Percentiles rank a stretch among this genome's conserved stretches.
phyloP scores from a whole-genome alignment of 371 early-diverging fungal species.

The Blakeslea trispora region DNA sequence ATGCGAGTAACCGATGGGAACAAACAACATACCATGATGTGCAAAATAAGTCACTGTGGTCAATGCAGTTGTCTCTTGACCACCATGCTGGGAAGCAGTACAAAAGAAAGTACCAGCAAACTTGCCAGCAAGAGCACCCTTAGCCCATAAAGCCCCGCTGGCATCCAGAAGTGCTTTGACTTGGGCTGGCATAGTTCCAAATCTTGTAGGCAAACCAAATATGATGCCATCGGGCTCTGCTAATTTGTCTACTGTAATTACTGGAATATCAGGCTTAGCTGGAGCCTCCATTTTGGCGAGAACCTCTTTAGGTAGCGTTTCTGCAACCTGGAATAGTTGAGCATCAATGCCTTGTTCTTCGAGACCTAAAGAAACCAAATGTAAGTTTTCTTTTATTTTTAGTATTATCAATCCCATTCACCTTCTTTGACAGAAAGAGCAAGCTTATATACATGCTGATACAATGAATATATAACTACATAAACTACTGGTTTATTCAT shows the following conservation, averaged over 20 bases:
- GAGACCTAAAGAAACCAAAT: not conserved
- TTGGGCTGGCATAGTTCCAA: slow-evolving; percentile 74
- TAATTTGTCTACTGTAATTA: slow-evolving; percentile 57
- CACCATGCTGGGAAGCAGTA: slow-evolving; percentile 76
- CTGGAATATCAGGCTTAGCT: slow-evolving; percentile 61
- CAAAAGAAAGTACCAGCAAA: slow-evolving; percentile 75
- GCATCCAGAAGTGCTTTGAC: slow-evolving; percentile 71
- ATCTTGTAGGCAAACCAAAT: slow-evolving; percentile 66
- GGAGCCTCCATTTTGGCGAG: slow-evolving; percentile 74
- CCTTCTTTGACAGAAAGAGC: slow-evolving; percentile 63
- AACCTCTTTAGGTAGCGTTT: slow-evolving; percentile 67
- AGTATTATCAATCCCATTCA: slow-evolving; percentile 33
- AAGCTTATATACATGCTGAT: slow-evolving; percentile 74
- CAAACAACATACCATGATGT: slow-evolving; percentile 83
- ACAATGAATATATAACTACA: slow-evolving; percentile 70
- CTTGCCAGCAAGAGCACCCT: slow-evolving; percentile 67
- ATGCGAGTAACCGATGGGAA: slow-evolving; percentile 70
- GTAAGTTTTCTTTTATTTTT: slow-evolving; percentile 57
- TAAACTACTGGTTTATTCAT: slow-evolving; percentile 33
- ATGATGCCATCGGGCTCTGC: slow-evolving; percentile 75
- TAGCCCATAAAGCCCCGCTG: slow-evolving; percentile 75
- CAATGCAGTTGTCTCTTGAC: slow-evolving; percentile 78
- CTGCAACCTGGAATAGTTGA: slow-evolving; percentile 31
- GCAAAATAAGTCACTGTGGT: slow-evolving; percentile 71
- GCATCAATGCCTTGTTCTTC: slow-evolving; percentile 7